A percentile compares a stretch with the other conserved stretches of the same genome.
These are phyloP conservation scores for Xylariaceae sp. DNA, from an alignment of 2,329 filamentous ascomycete genomes.

Conservation along the genomic window DNA sequence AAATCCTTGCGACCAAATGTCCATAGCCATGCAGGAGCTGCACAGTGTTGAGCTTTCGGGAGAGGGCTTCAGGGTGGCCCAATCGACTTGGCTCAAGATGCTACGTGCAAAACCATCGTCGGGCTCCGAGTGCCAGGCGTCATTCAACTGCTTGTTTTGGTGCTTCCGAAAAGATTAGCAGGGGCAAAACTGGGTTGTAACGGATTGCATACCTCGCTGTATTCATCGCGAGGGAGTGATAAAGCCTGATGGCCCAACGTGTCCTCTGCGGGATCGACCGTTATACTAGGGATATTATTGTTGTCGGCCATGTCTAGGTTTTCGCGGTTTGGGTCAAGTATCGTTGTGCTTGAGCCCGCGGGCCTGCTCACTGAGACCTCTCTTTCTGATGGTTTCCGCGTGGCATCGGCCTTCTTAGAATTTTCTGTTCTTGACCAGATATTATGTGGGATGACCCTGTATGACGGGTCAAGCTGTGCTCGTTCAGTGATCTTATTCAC, in stretches of 20 bases:
- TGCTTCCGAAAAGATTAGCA: neutral
- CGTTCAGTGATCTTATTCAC: constrained; percentile 2
- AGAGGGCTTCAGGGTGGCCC: neutral
- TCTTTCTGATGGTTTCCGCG: too few relatives aligned
- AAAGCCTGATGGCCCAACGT: neutral
- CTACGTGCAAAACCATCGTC: constrained; percentile 9
- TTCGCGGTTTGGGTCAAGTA: too few relatives aligned
- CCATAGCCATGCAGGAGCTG: constrained; percentile 1
- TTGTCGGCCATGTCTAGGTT: neutral
- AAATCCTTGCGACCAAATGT: neutral
- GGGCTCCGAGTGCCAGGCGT: constrained; percentile 8
- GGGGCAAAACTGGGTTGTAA: neutral
- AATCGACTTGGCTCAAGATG: constrained; percentile 2
- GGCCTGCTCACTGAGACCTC: too few relatives aligned
- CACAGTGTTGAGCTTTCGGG: neutral
- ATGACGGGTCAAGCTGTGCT: neutral
- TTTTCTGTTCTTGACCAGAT: neutral
- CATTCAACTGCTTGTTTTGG: constrained; percentile 3
- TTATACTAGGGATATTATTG: neutral
- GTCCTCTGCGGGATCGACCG: neutral
- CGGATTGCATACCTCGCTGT: neutral
- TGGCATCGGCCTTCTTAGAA: too few relatives aligned
- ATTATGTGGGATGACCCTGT: neutral
- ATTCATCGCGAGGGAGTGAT: neutral
- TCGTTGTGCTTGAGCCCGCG: too few relatives aligned